Evolutionary conservation across 164 flowering plant genomes (phyloP), one percentile per base, ranked within the genome.

Genomic region (Taxillus chinensis): DNA sequence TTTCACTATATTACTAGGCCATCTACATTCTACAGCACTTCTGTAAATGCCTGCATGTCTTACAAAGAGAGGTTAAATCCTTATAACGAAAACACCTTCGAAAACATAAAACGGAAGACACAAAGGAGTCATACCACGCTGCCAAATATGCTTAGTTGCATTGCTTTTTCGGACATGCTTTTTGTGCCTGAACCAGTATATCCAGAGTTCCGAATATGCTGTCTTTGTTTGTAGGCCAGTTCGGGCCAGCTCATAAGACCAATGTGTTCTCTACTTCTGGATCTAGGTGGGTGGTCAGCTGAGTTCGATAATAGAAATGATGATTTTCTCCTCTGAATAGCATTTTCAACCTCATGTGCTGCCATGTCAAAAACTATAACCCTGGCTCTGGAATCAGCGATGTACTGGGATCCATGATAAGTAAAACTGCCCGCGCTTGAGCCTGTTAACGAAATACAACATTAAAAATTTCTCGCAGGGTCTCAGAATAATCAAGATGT

Each of bases 221-320:
- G 72, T 40, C 60, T 71, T 39, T 74, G 68, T 64, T 66, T 76
- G 78, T 60, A 64, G 63, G 77, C 64, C 46, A 68, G 68, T 60
- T 89, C 90, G 9, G 96, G 95, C 91, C 95, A 92, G 75, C 92
- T 86, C 93, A 89, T 78, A n/a, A 89, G 80, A 64, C 83, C 82
- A 55, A 77, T 54, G 45, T 83, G 89, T 66, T 89, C 95, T 69
- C 75, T 73, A 66, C 69, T 77, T 41, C 67, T 69, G 45, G 79
- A 53, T 68, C 78, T 74, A 41, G 75, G 61, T 5, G 79, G 67
- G 50, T 73, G 86, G 61, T 87, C 90, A 60, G 41, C 70, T 11
- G 83, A 65, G 61, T 69, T 81, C 27, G 2, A 27, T 8, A 80
- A 68, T 45, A 81, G 5, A 56, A 74, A 69, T 8, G 88, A 87